Evolutionary conservation across 2,329 filamentous ascomycete species (phyloP).

Genomic region (Trichoderma sp.): DNA sequence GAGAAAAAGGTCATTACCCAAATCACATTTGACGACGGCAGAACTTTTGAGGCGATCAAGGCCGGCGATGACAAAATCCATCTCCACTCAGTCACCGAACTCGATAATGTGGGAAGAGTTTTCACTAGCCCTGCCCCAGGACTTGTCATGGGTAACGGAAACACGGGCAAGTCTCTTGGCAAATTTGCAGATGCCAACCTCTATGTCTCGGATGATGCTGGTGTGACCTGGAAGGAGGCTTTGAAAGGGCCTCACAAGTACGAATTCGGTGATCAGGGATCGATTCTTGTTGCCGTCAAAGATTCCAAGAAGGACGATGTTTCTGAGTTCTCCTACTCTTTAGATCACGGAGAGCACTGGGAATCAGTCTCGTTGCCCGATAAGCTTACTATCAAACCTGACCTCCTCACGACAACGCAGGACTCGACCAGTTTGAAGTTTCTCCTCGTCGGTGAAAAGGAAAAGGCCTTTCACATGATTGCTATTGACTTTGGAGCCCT

Average conservation of each 20-base stretch:
- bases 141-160: slow-evolving; percentile 90
- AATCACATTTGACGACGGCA: slow-evolving; percentile 95
- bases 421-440: slow-evolving; percentile 95
- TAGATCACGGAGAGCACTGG: slow-evolving; percentile 90
- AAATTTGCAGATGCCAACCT: slow-evolving; percentile 74
- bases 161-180: slow-evolving; percentile 74
- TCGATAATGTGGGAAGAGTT: slow-evolving; percentile 78
- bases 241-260: slow-evolving; percentile 87
- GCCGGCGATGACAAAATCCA: slow-evolving; percentile 71
- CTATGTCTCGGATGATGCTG: slow-evolving; percentile 89
- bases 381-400: slow-evolving; percentile 67
- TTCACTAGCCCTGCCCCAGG: slow-evolving; percentile 95
- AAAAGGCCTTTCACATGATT: slow-evolving; percentile 64
- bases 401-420: slow-evolving; percentile 79
- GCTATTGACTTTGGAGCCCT: slow-evolving; percentile 82
- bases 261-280: slow-evolving; percentile 92
- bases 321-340: slow-evolving; percentile 68
- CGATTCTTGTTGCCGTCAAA: slow-evolving; percentile 78
- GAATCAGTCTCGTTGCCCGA: slow-evolving; percentile 67
- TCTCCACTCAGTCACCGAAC: slow-evolving; percentile 87
- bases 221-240: slow-evolving; percentile 76
- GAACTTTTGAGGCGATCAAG: slow-evolving; percentile 76
- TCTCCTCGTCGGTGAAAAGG: slow-evolving; percentile 67
- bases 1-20: slow-evolving; percentile 72
- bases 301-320: slow-evolving; percentile 67